Conservation (phyloP, 352 stramenopile genomes). For the Phytophthora palmivora region DNA sequence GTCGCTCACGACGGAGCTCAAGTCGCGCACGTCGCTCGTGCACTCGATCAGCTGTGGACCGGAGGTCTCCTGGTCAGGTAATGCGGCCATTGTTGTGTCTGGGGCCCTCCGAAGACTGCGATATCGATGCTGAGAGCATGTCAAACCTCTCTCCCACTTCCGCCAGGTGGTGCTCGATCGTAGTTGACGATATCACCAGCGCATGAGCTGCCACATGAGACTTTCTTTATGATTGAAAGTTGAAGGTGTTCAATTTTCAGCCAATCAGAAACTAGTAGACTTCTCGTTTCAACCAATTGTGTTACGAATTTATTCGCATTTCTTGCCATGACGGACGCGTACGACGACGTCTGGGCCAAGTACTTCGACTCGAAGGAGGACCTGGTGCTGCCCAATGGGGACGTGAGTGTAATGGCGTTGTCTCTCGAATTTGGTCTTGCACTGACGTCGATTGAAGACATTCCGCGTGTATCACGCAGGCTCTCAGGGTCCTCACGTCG, state of each 20-base stretch:
- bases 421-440: background rate
- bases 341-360: slow-evolving; percentile 60
- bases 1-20: slow-evolving; percentile 42
- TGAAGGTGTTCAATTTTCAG: background rate
- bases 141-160: slow-evolving; percentile 19
- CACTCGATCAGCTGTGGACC: slow-evolving; percentile 17
- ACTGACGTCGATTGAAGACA: slow-evolving; percentile 45
- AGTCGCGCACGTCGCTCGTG: slow-evolving; percentile 12
- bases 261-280: background rate
- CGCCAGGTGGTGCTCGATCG: slow-evolving; percentile 17
- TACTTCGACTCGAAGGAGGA: slow-evolving; percentile 85
- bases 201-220: slow-evolving; percentile 1
- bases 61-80: slow-evolving; percentile 20
- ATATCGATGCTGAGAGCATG: background rate
- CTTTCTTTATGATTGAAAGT: slow-evolving; percentile 2
- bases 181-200: background rate
- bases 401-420: slow-evolving; percentile 43
- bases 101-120: background rate
- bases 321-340: slow-evolving; percentile 10
- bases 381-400: slow-evolving; percentile 63
- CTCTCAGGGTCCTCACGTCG: slow-evolving; percentile 67
- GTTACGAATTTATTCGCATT: background rate
- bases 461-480: slow-evolving; percentile 86
- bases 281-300: slow-evolving; percentile 1
- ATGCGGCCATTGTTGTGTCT: slow-evolving; percentile 21